Conservation (phyloP, 2,329 filamentous ascomycete genomes). For the Byssochlamys sp. region DNA sequence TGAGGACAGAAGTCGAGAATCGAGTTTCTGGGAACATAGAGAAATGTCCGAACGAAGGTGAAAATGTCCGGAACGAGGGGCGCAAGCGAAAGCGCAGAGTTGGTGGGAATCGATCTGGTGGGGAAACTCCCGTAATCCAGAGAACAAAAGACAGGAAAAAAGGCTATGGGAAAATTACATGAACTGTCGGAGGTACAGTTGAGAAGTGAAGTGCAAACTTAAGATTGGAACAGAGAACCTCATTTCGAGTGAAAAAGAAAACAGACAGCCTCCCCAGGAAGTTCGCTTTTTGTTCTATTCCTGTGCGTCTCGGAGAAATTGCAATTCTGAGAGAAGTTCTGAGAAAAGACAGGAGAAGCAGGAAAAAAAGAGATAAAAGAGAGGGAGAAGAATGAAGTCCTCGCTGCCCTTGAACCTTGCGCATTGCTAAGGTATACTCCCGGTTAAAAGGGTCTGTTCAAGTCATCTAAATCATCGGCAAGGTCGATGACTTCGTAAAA, state of each 20-base stretch:
- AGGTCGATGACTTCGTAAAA: no score
- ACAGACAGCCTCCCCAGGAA: neutral
- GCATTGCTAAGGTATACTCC: no score
- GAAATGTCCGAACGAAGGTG: neutral
- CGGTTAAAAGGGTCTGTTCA: no score
- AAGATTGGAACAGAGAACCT: neutral
- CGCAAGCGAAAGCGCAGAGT: neutral
- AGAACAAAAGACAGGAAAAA: neutral
- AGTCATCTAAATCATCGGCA: no score
- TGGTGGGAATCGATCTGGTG: neutral
- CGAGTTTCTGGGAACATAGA: neutral
- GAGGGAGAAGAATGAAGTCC: no score
- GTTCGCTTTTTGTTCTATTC: neutral
- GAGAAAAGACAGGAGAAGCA: neutral
- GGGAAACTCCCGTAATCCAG: neutral
- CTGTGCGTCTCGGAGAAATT: neutral
- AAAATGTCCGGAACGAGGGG: neutral
- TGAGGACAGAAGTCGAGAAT: neutral
- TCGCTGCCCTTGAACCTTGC: no score
- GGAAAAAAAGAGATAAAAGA: neutral
- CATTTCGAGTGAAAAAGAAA: neutral
- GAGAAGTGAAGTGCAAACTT: neutral
- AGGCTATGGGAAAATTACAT: neutral
- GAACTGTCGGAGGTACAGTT: neutral
- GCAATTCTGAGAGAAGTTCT: neutral